These are phyloP conservation scores for Tolypocladium cylindrosporum DNA, from an alignment of 2,329 filamentous ascomycete genomes.

Conservation along the genomic window DNA sequence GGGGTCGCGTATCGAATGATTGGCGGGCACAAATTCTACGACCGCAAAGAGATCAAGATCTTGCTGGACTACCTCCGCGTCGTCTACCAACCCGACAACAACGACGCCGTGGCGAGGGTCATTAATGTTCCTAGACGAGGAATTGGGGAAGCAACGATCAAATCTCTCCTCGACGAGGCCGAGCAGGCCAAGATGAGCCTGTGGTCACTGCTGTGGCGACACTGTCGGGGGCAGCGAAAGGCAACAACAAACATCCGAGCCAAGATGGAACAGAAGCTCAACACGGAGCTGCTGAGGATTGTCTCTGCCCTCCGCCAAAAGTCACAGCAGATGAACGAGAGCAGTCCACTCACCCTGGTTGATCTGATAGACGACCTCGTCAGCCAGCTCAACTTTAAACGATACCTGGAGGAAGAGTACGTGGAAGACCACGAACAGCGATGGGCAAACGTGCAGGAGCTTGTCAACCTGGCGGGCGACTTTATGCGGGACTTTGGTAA, in stretches of 20 bases:
- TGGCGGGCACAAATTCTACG: slow-evolving; percentile 82
- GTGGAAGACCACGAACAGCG: slow-evolving; percentile 65
- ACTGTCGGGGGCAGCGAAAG: slow-evolving; percentile 38
- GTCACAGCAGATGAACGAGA: slow-evolving; percentile 14
- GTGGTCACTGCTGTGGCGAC: slow-evolving; percentile 59
- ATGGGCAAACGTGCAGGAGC: slow-evolving; percentile 84
- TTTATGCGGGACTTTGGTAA: slow-evolving; percentile 40
- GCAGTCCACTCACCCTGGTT: slow-evolving; percentile 26
- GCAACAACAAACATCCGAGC: slow-evolving; percentile 40
- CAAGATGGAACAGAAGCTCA: slow-evolving; percentile 42
- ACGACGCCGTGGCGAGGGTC: slow-evolving; percentile 73
- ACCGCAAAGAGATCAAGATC: slow-evolving; percentile 79
- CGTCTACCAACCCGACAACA: slow-evolving; percentile 75
- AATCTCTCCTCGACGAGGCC: slow-evolving; percentile 65
- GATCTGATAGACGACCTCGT: slow-evolving; percentile 43
- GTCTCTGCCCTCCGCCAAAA: slow-evolving; percentile 22
- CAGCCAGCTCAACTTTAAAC: slow-evolving; percentile 59
- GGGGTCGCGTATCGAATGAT: slow-evolving; percentile 90
- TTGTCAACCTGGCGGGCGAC: slow-evolving; percentile 71
- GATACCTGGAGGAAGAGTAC: slow-evolving; percentile 63
- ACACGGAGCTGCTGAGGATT: slow-evolving; percentile 37
- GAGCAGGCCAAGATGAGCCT: slow-evolving; percentile 58
- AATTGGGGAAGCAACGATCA: slow-evolving; percentile 71
- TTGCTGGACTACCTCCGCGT: slow-evolving; percentile 82
- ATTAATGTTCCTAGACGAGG: slow-evolving; percentile 77